Evolutionary conservation across 2,329 filamentous ascomycete species (phyloP).

Genomic region (Neofusicoccum cordaticola): DNA sequence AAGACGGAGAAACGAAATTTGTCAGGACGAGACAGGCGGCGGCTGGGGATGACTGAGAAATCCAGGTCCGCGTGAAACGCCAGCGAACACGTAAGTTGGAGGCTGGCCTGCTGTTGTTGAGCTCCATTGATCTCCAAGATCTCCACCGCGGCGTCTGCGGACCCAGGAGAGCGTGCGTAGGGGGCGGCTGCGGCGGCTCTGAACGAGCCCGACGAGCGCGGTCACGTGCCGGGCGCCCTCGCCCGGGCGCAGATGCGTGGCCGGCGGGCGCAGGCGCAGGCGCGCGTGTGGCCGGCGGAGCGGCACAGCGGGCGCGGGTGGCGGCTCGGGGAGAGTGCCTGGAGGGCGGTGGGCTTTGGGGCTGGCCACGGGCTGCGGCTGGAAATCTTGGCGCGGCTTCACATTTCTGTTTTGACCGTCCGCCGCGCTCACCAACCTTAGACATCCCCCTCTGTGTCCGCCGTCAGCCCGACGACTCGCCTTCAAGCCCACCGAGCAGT

Average conservation of each 20-base stretch:
- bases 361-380: not conserved
- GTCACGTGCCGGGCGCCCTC: not conserved
- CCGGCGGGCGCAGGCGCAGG: no score
- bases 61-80: not conserved
- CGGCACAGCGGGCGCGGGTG: not conserved
- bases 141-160: not conserved
- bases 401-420: slow-evolving; percentile 10
- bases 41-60: not conserved
- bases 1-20: no score
- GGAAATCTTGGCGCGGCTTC: slow-evolving; percentile 9
- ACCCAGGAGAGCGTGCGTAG: not conserved
- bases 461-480: slow-evolving; percentile 16
- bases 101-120: not conserved
- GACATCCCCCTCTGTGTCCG: slow-evolving; percentile 16
- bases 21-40: no score
- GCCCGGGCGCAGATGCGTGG: no score
- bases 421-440: not conserved
- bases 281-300: not conserved
- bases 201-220: not conserved
- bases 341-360: not conserved
- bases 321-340: not conserved
- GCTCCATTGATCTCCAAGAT: not conserved
- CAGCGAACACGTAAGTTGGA: not conserved
- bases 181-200: not conserved
- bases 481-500: slow-evolving; percentile 18